A percentile compares a stretch with the other conserved stretches of the same genome.
Evolutionary conservation across 192 early-diverging fungal species (phyloP).

Genomic region (Thamnidium elegans): DNA sequence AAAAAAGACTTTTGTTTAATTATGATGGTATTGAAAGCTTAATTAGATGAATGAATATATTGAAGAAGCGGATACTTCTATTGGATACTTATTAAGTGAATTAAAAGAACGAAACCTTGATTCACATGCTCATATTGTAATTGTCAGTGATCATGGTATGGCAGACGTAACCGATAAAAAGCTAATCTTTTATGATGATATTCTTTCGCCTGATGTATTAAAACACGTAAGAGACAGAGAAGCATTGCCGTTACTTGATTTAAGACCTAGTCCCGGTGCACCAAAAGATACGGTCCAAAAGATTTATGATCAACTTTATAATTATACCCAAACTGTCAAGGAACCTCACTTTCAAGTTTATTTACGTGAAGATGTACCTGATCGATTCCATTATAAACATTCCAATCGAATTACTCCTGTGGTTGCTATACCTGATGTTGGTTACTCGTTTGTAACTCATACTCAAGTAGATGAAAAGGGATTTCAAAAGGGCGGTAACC

Average conservation of each 20-base stretch:
- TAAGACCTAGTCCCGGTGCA: constrained; percentile 53
- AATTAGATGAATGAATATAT: constrained; percentile 57
- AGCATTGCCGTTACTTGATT: constrained; percentile 58
- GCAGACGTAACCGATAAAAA: neutral
- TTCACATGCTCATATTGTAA: constrained; percentile 59
- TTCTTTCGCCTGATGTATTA: constrained; percentile 35
- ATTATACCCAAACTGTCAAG: constrained; percentile 31
- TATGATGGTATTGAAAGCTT: neutral
- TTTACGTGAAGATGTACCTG: constrained; percentile 68
- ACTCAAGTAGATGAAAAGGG: constrained; percentile 30
- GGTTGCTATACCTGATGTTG: constrained; percentile 62
- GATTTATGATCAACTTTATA: constrained; percentile 53
- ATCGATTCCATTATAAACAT: constrained; percentile 66
- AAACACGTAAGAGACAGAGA: constrained; percentile 48
- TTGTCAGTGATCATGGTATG: constrained; percentile 26
- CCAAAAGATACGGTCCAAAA: constrained; percentile 36
- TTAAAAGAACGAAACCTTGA: constrained; percentile 58
- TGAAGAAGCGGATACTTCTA: constrained; percentile 50
- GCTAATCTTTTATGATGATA: constrained; percentile 70
- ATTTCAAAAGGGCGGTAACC: constrained; percentile 53
- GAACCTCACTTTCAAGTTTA: constrained; percentile 61
- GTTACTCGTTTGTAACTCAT: constrained; percentile 55
- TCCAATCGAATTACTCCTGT: constrained; percentile 72
- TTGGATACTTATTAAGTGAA: constrained; percentile 56
- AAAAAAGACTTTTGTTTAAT: neutral